Evolutionary conservation across 108 stramenopile species (phyloP).

Genomic region (Nannochloropsis salina): DNA sequence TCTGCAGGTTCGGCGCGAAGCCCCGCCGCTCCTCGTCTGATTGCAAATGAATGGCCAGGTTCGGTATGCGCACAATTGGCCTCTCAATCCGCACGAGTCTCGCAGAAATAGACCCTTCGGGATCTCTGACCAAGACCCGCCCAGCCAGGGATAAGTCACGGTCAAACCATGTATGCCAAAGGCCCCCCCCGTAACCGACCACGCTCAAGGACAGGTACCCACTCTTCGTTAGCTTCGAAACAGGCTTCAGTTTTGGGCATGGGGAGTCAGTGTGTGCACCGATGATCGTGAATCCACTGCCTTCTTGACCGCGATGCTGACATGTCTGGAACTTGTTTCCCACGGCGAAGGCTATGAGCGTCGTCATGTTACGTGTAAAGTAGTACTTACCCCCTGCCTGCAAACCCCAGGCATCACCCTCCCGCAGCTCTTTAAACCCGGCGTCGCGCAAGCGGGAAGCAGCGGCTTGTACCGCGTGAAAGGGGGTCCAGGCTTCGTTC

Average conservation of each 20-base stretch:
- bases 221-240: slow-evolving; percentile 59
- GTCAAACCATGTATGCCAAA: slow-evolving; percentile 96
- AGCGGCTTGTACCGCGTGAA: slow-evolving; percentile 50
- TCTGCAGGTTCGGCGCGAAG: slow-evolving; percentile 76
- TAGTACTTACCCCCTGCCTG: slow-evolving; percentile 73
- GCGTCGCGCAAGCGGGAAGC: slow-evolving; percentile 33
- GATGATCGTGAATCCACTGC: slow-evolving; percentile 74
- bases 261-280: slow-evolving; percentile 90
- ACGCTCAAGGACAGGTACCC: slow-evolving; percentile 64
- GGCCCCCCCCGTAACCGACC: slow-evolving; percentile 90
- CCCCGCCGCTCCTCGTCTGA: slow-evolving; percentile 64
- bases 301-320: slow-evolving; percentile 20
- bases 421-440: slow-evolving; percentile 47
- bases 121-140: slow-evolving; percentile 67
- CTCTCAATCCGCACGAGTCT: slow-evolving; percentile 54
- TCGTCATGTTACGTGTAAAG: slow-evolving; percentile 81
- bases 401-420: slow-evolving; percentile 24
- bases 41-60: slow-evolving; percentile 90
- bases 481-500: slow-evolving; percentile 53
- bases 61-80: slow-evolving; percentile 81
- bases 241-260: slow-evolving; percentile 80
- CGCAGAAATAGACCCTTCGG: neutral
- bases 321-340: slow-evolving; percentile 57
- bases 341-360: slow-evolving; percentile 80
- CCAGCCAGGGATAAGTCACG: slow-evolving; percentile 86